A percentile compares a stretch with the other conserved stretches of the same genome.
These are phyloP conservation scores for Mycena leptocephala DNA, from an alignment of 768 basidiomycete genomes.

Conservation along the genomic window DNA sequence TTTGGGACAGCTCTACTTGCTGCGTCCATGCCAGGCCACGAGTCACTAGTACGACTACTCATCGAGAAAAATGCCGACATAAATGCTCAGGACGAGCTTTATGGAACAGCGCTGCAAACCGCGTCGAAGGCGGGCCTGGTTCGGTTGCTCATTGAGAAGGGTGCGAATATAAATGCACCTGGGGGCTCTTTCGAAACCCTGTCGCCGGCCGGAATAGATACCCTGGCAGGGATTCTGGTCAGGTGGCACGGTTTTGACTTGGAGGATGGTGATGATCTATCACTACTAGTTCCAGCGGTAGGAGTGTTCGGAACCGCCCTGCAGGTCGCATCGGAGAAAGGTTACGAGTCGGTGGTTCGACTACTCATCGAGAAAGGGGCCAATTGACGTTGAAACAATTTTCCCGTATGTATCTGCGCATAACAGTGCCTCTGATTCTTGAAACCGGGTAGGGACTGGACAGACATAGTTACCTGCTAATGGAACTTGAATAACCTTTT, in stretches of 20 bases:
- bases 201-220: background rate
- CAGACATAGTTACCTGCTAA: background rate
- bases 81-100: no score
- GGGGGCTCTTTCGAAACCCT: background rate
- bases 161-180: background rate
- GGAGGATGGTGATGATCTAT: background rate
- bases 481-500: background rate
- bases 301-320: conserved; percentile 1
- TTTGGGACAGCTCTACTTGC: conserved; percentile 1
- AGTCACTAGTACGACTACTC: background rate
- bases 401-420: background rate
- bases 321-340: background rate
- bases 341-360: background rate
- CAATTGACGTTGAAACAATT: background rate
- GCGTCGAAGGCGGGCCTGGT: no score
- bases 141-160: conserved; percentile 8
- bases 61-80: background rate
- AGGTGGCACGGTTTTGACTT: background rate
- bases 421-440: background rate
- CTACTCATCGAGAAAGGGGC: background rate
- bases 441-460: background rate
- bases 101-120: no score
- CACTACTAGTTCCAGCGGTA: background rate
- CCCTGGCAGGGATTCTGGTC: background rate
- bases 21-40: background rate